Conservation (phyloP, 2,329 filamentous ascomycete species). For the Lecanicillium sp. region DNA sequence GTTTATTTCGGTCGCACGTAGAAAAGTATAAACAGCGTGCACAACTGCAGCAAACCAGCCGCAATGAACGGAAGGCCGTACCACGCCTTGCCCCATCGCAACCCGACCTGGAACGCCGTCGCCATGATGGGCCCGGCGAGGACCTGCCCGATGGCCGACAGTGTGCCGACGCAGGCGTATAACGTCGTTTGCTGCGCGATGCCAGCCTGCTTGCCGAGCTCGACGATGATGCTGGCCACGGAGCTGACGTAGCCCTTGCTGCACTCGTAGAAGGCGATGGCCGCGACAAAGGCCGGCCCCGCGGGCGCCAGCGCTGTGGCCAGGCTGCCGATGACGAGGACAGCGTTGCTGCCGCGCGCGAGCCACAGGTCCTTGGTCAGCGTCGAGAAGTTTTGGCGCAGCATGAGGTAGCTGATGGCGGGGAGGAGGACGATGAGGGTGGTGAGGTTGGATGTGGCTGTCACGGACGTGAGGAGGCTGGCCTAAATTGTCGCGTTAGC, state of each 20-base stretch:
- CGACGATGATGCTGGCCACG: background rate
- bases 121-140: conserved; percentile 8
- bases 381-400: background rate
- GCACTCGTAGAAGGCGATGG: background rate
- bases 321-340: conserved; percentile 11
- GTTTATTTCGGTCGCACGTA: conserved; percentile 4
- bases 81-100: conserved; percentile 6
- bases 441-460: conserved; percentile 2
- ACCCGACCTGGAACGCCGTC: conserved; percentile 1
- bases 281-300: background rate
- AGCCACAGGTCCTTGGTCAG: conserved; percentile 13
- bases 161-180: background rate
- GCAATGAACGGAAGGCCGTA: background rate
- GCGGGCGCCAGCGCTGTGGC: conserved; percentile 10
- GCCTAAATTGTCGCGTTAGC: background rate
- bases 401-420: background rate
- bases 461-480: conserved; percentile 5
- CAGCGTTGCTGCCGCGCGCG: conserved; percentile 2
- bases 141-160: conserved; percentile 4
- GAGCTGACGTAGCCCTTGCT: background rate
- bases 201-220: background rate
- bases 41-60: conserved; percentile 6
- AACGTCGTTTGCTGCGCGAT: background rate
- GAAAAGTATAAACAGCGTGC: conserved; percentile 2
- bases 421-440: conserved; percentile 9